Conservation (phyloP, 257 asterid genomes). For the Fraxinus anomala region DNA sequence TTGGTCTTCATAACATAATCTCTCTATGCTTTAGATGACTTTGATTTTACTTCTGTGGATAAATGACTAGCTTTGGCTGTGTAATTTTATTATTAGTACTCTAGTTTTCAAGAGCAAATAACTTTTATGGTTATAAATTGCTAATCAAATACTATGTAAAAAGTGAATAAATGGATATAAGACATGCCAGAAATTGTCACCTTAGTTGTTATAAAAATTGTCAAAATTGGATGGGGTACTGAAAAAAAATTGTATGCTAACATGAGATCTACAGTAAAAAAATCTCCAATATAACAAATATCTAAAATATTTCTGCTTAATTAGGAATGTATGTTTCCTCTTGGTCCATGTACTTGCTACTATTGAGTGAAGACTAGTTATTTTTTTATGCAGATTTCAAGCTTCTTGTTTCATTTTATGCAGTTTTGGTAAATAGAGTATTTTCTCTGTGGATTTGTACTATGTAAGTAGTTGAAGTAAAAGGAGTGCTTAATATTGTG, state of each 20-base stretch:
- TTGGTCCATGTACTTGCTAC: neutral
- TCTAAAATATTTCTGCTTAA: neutral
- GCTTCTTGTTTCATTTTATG: neutral
- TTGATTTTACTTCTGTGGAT: neutral
- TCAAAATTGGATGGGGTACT: neutral
- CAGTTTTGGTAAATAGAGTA: neutral
- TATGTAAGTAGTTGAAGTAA: neutral
- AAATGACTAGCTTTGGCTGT: neutral
- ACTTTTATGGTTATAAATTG: neutral
- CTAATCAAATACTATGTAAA: neutral
- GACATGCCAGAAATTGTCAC: neutral
- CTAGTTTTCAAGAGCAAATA: neutral
- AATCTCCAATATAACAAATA: too few species aligned
- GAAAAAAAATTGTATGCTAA: neutral
- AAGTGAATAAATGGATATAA: neutral
- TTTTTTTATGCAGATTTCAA: neutral
- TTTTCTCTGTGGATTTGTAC: neutral
- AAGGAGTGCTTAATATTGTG: neutral
- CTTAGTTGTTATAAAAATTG: neutral
- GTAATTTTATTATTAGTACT: neutral
- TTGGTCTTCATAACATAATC: neutral
- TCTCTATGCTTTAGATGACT: neutral
- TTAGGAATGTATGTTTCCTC: neutral
- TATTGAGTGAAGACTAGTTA: neutral
- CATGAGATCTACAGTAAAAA: neutral